Conservation (phyloP, 2,329 filamentous ascomycete genomes). For the Aspergillus fischeri region DNA sequence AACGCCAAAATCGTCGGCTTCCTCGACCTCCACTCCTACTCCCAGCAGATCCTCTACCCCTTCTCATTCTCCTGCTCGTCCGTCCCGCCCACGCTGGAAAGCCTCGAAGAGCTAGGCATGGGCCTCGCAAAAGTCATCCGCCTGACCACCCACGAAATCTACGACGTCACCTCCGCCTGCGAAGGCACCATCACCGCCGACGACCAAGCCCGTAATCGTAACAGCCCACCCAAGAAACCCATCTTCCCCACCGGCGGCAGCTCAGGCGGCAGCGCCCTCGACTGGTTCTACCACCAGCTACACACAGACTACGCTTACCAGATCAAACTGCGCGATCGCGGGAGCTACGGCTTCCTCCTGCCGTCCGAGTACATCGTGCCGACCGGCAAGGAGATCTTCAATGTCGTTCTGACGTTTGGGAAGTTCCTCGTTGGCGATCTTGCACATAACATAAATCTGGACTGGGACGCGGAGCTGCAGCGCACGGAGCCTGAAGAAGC, state of each 20-base stretch:
- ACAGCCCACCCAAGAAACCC: slow-evolving; percentile 5
- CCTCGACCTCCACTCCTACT: slow-evolving; percentile 90
- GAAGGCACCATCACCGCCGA: slow-evolving; percentile 62
- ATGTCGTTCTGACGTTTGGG: slow-evolving; percentile 78
- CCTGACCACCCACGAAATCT: slow-evolving; percentile 68
- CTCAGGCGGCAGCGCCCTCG: slow-evolving; percentile 79
- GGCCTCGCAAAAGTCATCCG: slow-evolving; percentile 87
- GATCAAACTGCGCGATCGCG: slow-evolving; percentile 86
- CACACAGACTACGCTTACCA: slow-evolving; percentile 83
- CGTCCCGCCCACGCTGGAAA: slow-evolving; percentile 80
- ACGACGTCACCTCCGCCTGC: slow-evolving; percentile 79
- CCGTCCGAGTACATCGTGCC: slow-evolving; percentile 84
- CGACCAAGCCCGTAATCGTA: slow-evolving; percentile 13
- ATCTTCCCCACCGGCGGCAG: slow-evolving; percentile 60
- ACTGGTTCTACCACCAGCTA: slow-evolving; percentile 93
- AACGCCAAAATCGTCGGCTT: slow-evolving; percentile 77
- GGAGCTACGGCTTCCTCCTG: slow-evolving; percentile 88
- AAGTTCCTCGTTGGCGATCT: slow-evolving; percentile 52
- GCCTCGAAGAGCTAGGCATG: slow-evolving; percentile 82
- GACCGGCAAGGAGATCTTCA: slow-evolving; percentile 81
- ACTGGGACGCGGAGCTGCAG: slow-evolving; percentile 14
- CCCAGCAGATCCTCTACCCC: slow-evolving; percentile 89
- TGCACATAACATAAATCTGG: not conserved
- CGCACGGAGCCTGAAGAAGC: not conserved
- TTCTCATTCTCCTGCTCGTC: slow-evolving; percentile 79